These are phyloP conservation scores for Penicillium psychrofluorescens DNA, from an alignment of 495 filamentous ascomycete species.

Conservation along the genomic window DNA sequence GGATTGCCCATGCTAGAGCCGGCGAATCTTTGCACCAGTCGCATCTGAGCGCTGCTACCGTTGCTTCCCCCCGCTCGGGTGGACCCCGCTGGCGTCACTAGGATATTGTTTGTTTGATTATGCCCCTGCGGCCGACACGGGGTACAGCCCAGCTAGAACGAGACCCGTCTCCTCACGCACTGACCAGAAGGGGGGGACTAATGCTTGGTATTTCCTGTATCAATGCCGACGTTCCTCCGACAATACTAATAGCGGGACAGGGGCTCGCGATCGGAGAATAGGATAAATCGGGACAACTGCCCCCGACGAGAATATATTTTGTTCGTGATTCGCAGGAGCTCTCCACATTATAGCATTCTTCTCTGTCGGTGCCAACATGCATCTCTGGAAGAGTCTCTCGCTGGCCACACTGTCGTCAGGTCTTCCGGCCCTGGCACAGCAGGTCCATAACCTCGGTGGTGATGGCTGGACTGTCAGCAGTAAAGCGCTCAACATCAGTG, in stretches of 20 bases:
- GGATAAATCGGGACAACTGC: slow-evolving; percentile 1
- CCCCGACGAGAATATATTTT: neutral
- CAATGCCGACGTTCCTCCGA: neutral
- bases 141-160: neutral
- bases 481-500: slow-evolving; percentile 42
- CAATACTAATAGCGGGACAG: too few species aligned
- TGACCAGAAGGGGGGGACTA: too few species aligned
- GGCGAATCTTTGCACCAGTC: neutral
- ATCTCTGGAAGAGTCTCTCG: slow-evolving; percentile 7
- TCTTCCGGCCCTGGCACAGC: slow-evolving; percentile 17
- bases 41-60: slow-evolving; percentile 15
- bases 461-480: slow-evolving; percentile 51
- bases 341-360: neutral
- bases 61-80: slow-evolving; percentile 15
- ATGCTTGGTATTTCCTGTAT: neutral
- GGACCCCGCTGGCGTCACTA: neutral
- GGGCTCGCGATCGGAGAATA: neutral
- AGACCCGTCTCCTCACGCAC: too few species aligned
- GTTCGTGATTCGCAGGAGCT: neutral
- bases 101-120: neutral
- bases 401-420: slow-evolving; percentile 10
- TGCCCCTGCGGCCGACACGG: too few species aligned
- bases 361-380: slow-evolving; percentile 9
- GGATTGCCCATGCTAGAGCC: slow-evolving; percentile 1
- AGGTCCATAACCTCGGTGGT: slow-evolving; percentile 44